Percentiles rank a stretch among this genome's conserved stretches.
Conservation (phyloP, 768 basidiomycete species). For the Termitomyces sp. region DNA sequence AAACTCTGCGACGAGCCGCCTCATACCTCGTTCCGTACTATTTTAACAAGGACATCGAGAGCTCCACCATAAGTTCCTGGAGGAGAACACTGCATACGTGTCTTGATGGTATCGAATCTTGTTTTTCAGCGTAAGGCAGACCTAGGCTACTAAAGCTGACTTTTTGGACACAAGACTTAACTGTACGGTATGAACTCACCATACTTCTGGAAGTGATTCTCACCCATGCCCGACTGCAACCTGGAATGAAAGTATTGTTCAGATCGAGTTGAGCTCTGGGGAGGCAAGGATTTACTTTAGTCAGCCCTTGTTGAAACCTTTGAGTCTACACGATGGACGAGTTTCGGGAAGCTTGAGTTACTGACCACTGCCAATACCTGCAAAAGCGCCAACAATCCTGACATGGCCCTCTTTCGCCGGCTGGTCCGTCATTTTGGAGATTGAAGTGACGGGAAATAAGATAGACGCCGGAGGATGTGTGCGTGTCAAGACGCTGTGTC, state of each 20-base stretch:
- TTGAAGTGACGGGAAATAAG: slow-evolving; percentile 1
- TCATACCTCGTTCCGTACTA: slow-evolving; percentile 55
- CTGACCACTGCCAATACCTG: slow-evolving; percentile 59
- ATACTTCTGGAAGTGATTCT: slow-evolving; percentile 13
- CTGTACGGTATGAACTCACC: slow-evolving; percentile 1
- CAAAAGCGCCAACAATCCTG: slow-evolving; percentile 49
- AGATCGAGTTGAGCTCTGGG: neutral
- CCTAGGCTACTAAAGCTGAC: slow-evolving; percentile 3
- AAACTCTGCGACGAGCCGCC: neutral
- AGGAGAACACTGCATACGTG: slow-evolving; percentile 64
- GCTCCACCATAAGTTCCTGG: slow-evolving; percentile 59
- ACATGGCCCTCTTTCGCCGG: slow-evolving; percentile 28
- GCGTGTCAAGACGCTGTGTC: neutral
- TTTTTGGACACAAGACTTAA: neutral
- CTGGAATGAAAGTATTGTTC: slow-evolving; percentile 22
- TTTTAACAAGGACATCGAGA: slow-evolving; percentile 51
- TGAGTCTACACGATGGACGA: neutral
- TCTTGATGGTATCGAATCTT: slow-evolving; percentile 72
- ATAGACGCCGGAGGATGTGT: neutral
- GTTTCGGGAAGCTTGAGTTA: neutral
- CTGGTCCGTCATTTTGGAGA: slow-evolving; percentile 26
- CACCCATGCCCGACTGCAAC: slow-evolving; percentile 71
- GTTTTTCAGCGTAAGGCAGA: neutral
- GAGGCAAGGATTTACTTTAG: slow-evolving; percentile 32
- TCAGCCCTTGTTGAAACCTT: slow-evolving; percentile 31